Conservation (phyloP, 2,329 filamentous ascomycete genomes). For the Mollisia scopiformis region DNA sequence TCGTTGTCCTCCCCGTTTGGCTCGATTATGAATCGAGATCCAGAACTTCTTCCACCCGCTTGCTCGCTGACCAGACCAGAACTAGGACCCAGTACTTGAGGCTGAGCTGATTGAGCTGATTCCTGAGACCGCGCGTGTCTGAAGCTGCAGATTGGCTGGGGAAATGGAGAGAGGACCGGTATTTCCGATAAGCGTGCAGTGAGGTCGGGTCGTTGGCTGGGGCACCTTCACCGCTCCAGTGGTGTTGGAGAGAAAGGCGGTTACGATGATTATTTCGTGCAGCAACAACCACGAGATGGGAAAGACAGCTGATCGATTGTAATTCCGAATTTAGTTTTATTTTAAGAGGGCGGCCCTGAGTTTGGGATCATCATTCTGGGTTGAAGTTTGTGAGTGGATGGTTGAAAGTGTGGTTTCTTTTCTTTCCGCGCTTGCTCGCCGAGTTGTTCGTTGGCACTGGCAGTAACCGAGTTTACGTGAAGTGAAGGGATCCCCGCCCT, state of each 20-base stretch:
- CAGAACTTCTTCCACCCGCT: too few species aligned
- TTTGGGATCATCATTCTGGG: too few species aligned
- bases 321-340: background rate
- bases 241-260: slow-evolving; percentile 1
- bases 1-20: background rate
- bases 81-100: too few species aligned
- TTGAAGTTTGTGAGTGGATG: background rate
- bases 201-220: slow-evolving; percentile 10
- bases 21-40: background rate
- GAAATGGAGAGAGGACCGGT: background rate
- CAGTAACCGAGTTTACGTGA: background rate
- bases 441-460: slow-evolving; percentile 14
- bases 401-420: too few species aligned
- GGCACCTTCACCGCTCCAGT: slow-evolving; percentile 24
- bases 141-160: slow-evolving; percentile 5
- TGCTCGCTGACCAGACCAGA: background rate
- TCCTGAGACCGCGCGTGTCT: slow-evolving; percentile 12
- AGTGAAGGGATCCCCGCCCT: slow-evolving; percentile 12
- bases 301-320: background rate
- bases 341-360: too few species aligned
- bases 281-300: background rate
- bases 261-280: background rate
- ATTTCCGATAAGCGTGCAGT: background rate
- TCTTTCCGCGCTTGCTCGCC: slow-evolving; percentile 20
- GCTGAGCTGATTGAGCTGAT: slow-evolving; percentile 16